phyloP scores from a whole-genome alignment of 352 stramenopile species.

The Pythium brachiatum region DNA sequence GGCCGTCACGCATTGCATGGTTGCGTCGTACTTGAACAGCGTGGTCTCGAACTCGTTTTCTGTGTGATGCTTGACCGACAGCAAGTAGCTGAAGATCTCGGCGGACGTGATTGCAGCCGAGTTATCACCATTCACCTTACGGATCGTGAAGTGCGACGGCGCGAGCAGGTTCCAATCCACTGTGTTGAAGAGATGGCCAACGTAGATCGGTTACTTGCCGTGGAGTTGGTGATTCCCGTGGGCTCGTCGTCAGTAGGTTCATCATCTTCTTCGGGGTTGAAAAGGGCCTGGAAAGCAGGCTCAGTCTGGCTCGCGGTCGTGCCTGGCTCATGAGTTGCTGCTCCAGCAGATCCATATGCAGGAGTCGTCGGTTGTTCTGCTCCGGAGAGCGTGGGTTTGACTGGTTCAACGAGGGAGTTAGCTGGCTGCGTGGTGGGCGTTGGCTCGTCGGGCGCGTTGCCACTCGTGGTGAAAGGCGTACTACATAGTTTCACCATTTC shows the following conservation, averaged over 20 bases:
- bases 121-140: slow-evolving; percentile 2
- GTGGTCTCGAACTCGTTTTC: slow-evolving; percentile 9
- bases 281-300: neutral
- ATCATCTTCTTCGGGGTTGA: neutral
- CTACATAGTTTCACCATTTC: neutral
- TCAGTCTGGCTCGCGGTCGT: neutral
- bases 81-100: slow-evolving; percentile 12
- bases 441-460: neutral
- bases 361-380: neutral
- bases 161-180: slow-evolving; percentile 14
- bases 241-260: neutral
- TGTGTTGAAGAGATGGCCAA: slow-evolving; percentile 1
- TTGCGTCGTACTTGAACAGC: slow-evolving; percentile 14
- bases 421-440: neutral
- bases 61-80: neutral
- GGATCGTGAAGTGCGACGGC: slow-evolving; percentile 6
- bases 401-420: neutral
- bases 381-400: neutral
- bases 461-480: neutral
- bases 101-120: slow-evolving; percentile 9
- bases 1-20: slow-evolving; percentile 15
- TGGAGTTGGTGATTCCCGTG: neutral
- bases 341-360: neutral
- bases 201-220: neutral
- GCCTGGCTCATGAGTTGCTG: neutral